Evolutionary conservation across 225 moss, liverwort and hornwort genomes (phyloP), one percentile per base, ranked within the genome.

Genomic region (Rhytidiadelphus loreus): DNA sequence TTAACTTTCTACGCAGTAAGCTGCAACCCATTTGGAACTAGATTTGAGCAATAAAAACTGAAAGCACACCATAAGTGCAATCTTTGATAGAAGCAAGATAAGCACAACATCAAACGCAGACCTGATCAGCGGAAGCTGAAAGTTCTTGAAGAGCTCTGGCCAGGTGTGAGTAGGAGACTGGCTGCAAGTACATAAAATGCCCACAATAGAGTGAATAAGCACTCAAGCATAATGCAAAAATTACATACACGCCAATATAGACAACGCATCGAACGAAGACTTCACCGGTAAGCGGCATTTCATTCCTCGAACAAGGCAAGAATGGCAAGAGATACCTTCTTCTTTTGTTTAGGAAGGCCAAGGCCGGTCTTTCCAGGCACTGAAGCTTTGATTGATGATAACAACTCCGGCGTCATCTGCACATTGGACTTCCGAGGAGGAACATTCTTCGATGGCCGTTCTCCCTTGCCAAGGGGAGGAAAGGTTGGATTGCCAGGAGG

Each of bases 281-380:
- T 43, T 20, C 62, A 81, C 56, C 48, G 35, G 8, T 25, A 23
- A 62, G 43, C 88, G 23, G 74, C 35, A 62, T 52, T 72, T 41
- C 82, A 72, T 53, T 56, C 39, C 43, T 85, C 58, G 24, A 73
- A 77, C 25, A 72, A 84, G 87, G 16, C 79, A 80, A 86, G 56
- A 84, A 87, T 56, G 48, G 69, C 23, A 90, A 82, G 39, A 44
- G 44, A 37, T 89, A 96, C 98, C 97, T 97, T 99, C 82, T 93
- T 97, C 92, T 93, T 96, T 59, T 96, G 96, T 83, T 96, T 96
- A 26, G 93, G 93, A 85, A 93, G 94, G 43, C 95, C 97, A 83
- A 99, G 97, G 13, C 92, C 95, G 83, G 96, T 80, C 91, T 90
- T 95, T 83, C 93, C 95, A 78, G 97, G 95, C 79, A 91, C 93